phyloP scores from a whole-genome alignment of 1,284 basidiomycete genomes.

The Marasmius oreades region DNA sequence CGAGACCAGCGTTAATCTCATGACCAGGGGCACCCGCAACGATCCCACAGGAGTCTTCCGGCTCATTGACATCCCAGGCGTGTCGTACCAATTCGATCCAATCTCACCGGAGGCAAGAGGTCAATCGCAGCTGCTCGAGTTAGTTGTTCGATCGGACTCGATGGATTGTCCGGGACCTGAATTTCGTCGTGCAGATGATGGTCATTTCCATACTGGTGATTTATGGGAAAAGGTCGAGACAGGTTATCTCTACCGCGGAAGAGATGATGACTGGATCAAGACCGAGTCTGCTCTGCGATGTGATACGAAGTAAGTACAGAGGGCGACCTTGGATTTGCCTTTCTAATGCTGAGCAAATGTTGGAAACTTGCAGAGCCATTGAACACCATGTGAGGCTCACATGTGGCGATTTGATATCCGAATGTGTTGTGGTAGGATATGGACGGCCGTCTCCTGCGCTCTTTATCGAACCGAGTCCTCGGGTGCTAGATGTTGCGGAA shows the following conservation, averaged over 20 bases:
- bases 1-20: not conserved
- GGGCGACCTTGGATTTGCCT: constrained; percentile 9
- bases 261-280: constrained; percentile 63
- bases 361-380: not conserved
- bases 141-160: constrained; percentile 45
- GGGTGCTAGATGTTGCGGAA: not conserved
- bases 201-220: no score
- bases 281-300: constrained; percentile 49
- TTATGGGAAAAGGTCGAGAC: constrained; percentile 44
- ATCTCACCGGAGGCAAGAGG: constrained; percentile 31
- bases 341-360: not conserved
- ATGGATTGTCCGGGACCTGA: constrained; percentile 47
- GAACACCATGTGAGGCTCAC: constrained; percentile 2
- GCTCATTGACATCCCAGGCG: constrained; percentile 39
- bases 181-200: constrained; percentile 39
- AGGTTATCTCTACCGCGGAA: constrained; percentile 46
- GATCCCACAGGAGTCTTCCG: constrained; percentile 28
- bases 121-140: no score
- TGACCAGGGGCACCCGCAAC: not conserved
- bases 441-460: constrained; percentile 4
- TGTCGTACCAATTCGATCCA: constrained; percentile 58
- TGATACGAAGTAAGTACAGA: constrained; percentile 44
- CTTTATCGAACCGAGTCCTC: not conserved
- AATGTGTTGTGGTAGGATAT: constrained; percentile 7
- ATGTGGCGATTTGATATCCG: constrained; percentile 5